Percentiles rank a stretch among this genome's conserved stretches.
Conservation (phyloP, 768 basidiomycete species). For the Russula dissimulans region DNA sequence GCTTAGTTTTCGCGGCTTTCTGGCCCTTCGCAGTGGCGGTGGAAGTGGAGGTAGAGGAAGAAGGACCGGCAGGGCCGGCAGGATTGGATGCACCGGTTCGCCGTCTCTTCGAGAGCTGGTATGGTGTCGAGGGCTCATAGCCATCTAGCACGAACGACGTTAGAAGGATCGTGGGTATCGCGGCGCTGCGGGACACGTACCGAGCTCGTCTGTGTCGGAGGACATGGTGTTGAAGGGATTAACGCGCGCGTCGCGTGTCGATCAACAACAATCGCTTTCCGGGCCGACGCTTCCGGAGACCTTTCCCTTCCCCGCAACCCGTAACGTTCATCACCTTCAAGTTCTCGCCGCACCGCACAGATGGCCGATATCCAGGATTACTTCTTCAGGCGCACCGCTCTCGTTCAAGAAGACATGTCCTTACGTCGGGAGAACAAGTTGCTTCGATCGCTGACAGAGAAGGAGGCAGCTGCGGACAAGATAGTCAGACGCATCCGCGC, state of each 20-base stretch:
- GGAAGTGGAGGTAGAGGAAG: constrained; percentile 13
- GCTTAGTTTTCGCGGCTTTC: constrained; percentile 10
- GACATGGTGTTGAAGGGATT: constrained; percentile 7
- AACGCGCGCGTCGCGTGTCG: not conserved
- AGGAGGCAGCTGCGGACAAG: constrained; percentile 46
- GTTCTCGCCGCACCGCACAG: too few relatives aligned
- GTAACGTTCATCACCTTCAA: too few relatives aligned
- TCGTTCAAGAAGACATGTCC: constrained; percentile 25
- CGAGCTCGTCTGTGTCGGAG: constrained; percentile 19
- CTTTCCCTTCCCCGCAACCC: too few relatives aligned
- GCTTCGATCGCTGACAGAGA: constrained; percentile 20
- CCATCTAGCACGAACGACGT: constrained; percentile 13
- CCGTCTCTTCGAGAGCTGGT: constrained; percentile 20
- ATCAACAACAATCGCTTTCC: constrained; percentile 4
- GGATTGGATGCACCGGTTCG: constrained; percentile 16
- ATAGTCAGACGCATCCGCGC: constrained; percentile 47
- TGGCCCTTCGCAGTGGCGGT: constrained; percentile 20
- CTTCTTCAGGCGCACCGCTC: constrained; percentile 18
- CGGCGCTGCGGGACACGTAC: constrained; percentile 15
- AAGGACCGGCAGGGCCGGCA: constrained; percentile 3
- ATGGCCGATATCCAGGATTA: constrained; percentile 18
- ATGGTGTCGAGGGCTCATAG: constrained; percentile 27
- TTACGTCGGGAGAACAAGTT: constrained; percentile 22
- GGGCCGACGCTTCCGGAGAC: not conserved
- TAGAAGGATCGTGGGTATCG: not conserved